These are phyloP conservation scores for Fragilaria crotonensis DNA, from an alignment of 108 stramenopile genomes.

Conservation along the genomic window DNA sequence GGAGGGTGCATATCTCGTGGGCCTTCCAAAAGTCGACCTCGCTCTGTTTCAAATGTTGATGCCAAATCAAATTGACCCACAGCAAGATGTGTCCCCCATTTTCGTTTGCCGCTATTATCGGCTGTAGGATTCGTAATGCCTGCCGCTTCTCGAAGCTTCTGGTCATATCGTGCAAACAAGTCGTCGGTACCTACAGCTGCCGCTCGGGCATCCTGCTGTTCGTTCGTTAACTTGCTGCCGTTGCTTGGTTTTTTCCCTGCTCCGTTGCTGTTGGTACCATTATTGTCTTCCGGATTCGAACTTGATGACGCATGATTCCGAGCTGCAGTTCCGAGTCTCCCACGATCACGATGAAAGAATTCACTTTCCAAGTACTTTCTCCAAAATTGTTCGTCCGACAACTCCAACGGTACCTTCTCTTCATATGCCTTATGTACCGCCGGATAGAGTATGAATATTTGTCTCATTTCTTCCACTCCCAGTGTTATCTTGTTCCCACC, in stretches of 20 bases:
- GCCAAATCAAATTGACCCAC: conserved; percentile 83
- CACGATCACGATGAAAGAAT: conserved; percentile 86
- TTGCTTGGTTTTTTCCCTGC: conserved; percentile 17
- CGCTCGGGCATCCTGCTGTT: conserved; percentile 60
- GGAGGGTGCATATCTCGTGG: conserved; percentile 66
- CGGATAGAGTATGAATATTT: conserved; percentile 86
- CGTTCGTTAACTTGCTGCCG: conserved; percentile 15
- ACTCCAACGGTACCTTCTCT: conserved; percentile 84
- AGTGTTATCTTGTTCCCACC: conserved; percentile 29
- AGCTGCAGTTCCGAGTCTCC: conserved; percentile 55
- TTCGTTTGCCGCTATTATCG: conserved; percentile 5
- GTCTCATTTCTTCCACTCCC: conserved; percentile 80
- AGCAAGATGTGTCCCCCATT: conserved; percentile 54
- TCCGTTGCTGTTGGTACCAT: conserved; percentile 16
- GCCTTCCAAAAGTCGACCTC: conserved; percentile 61
- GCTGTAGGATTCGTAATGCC: background rate
- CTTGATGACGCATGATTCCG: conserved; percentile 27
- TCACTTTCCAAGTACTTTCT: conserved; percentile 78
- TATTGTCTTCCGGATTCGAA: too few species aligned
- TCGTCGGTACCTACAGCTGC: conserved; percentile 82
- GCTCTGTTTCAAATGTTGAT: conserved; percentile 75
- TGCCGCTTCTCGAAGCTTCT: conserved; percentile 29
- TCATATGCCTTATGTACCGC: conserved; percentile 88
- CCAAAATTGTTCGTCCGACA: conserved; percentile 87
- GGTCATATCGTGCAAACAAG: conserved; percentile 74